Evolutionary conservation across 805 yeast species (phyloP), one percentile per base, ranked within the genome.

Genomic region (Starmerella apicola): DNA sequence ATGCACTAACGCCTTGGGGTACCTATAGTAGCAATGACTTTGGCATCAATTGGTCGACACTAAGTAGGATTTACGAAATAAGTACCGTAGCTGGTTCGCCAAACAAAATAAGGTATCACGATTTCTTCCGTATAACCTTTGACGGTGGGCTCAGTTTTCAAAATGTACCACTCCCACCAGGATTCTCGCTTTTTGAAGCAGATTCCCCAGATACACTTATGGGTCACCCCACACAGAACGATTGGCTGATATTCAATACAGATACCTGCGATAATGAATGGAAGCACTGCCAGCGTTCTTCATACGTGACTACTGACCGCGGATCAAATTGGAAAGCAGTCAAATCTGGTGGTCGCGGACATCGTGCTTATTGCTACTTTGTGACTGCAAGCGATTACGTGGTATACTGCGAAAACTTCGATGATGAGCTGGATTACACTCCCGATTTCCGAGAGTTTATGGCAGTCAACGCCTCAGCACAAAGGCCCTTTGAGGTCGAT

Each of bases 301-400:
- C 2, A 61, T 58, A 20, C 75, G 85, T 60, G 73, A 70, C 19
- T 97, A 97, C 18, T 51, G 58, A 21, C 58, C 68, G 4, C 91
- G 85, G 67, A 50, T 59, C 0, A 62, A 65, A 38, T 53, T 91
- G 46, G 56, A 65, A n/a, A n/a, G n/a, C n/a, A n/a, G n/a, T n/a
- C n/a, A n/a, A n/a, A n/a, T n/a, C n/a, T n/a, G n/a, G n/a, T n/a
- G n/a, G n/a, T n/a, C n/a, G n/a, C 19, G 70, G 70, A 6, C 65
- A 72, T 46, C 80, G 74, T 5, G n/a, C n/a, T n/a, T n/a, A n/a
- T n/a, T 88, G 98, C 66, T 71, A 72, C 36, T 88, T 72, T 57
- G 76, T 74, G 13, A 77, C 76, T 10, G 63, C 69, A 7, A 52
- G 61, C 34, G 61, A 64, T 28, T 65, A 78, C 38, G 57, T 79